Conservation (phyloP, 2,329 filamentous ascomycete genomes). For the Trichoderma aggressivum region DNA sequence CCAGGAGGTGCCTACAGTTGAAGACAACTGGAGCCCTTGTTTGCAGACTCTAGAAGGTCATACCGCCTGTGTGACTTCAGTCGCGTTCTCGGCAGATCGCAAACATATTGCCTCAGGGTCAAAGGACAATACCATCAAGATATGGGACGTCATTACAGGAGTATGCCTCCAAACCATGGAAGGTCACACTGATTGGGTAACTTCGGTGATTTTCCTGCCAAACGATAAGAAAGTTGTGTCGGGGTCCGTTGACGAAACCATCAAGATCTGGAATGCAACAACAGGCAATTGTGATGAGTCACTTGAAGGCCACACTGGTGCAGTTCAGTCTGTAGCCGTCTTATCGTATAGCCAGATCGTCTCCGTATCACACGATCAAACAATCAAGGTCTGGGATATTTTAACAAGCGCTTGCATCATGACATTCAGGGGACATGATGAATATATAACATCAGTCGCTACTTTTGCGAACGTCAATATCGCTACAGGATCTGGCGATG, state of each 20-base stretch:
- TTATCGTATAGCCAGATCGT: background rate
- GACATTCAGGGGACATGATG: background rate
- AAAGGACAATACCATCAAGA: background rate
- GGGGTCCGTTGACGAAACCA: background rate
- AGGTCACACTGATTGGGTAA: background rate
- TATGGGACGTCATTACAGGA: background rate
- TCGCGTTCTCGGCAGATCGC: background rate
- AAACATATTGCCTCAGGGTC: background rate
- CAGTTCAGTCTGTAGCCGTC: background rate
- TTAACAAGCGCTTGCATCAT: background rate
- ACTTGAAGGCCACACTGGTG: background rate
- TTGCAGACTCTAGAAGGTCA: constrained; percentile 16
- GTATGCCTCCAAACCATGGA: constrained; percentile 9
- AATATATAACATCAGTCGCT: background rate
- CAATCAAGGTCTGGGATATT: constrained; percentile 14
- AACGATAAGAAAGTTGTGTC: background rate
- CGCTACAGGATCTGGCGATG: background rate
- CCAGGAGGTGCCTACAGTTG: background rate
- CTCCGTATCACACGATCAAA: background rate
- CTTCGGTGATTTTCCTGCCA: background rate
- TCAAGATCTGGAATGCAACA: constrained; percentile 15
- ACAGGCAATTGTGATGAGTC: background rate
- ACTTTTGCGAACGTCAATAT: background rate
- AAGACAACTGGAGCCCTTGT: constrained; percentile 1
- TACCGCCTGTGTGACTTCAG: background rate